Conservation (phyloP, 2,329 filamentous ascomycete genomes). For the Biscogniauxia sp. region DNA sequence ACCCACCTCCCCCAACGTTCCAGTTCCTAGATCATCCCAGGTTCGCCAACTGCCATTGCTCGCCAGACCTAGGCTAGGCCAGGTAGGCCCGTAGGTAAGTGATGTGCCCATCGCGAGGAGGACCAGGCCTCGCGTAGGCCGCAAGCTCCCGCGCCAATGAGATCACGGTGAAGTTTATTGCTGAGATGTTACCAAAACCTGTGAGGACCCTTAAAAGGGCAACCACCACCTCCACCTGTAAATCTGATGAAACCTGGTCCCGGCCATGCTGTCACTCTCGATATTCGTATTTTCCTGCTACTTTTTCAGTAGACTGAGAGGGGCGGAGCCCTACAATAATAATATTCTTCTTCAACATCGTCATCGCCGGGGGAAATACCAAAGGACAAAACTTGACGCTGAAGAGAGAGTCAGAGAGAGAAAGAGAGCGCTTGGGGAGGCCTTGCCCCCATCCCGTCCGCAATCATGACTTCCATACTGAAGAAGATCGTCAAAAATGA, state of each 20-base stretch:
- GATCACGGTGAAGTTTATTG: not conserved
- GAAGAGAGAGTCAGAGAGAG: not conserved
- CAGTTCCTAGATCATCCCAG: conserved; percentile 14
- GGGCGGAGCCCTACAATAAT: not conserved
- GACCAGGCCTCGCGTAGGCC: not conserved
- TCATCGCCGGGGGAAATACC: not conserved
- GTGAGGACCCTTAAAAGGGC: not conserved
- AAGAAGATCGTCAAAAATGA: conserved; percentile 52
- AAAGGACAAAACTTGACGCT: not conserved
- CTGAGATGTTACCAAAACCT: not conserved
- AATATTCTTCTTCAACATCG: not conserved
- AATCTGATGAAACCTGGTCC: too few species aligned
- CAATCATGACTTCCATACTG: conserved; percentile 30
- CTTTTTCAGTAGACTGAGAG: not conserved
- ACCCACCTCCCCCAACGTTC: conserved; percentile 6
- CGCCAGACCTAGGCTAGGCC: not conserved
- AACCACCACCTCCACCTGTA: not conserved
- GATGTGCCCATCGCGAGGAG: not conserved
- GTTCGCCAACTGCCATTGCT: conserved; percentile 10
- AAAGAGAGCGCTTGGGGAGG: not conserved
- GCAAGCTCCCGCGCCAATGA: conserved; percentile 8
- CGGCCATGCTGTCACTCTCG: not conserved
- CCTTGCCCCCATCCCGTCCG: conserved; percentile 6
- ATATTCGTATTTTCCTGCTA: not conserved
- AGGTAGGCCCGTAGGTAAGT: too few species aligned